Evolutionary conservation across 2,329 filamentous ascomycete species (phyloP), one percentile per base, ranked within the genome.

Genomic region (Alternaria burnsii): DNA sequence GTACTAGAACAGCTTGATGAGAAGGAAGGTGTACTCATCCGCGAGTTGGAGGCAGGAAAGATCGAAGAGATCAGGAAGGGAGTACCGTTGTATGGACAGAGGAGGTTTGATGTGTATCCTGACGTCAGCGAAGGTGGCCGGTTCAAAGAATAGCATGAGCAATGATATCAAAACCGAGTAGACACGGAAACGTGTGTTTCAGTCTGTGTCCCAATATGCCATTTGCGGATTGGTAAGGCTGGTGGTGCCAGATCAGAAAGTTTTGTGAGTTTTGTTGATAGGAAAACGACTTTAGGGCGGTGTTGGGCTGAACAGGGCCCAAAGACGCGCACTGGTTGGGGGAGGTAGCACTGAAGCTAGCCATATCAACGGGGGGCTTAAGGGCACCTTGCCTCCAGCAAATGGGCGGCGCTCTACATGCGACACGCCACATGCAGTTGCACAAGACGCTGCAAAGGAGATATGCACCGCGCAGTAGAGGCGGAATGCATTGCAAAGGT

Each of bases 71-170:
- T 73, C 32, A 75, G 66, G 62, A 92, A 87, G 78, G 90, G 90
- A 6, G 97, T 99, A 68, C 95, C 95, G 3, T 83, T 98, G 54
- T 88, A 89, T 71, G 86, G 85, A 18, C 95, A 99, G 84, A 86
- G 95, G 72, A 85, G 95, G 68, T 99, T 97, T 76, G 95, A 99
- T 79, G 91, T 99, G 20, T 99, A 99, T 78, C 91, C 93, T 0
- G 94, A 99, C 83, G 88, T 99, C 32, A 93, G 89, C 72, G 80
- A 86, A 71, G 89, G 87, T 1, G 81, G 84, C 58, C 77, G 70
- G 30, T 80, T 77, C 67, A 76, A 82, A 41, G 79, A 82, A 58
- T 71, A 68, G 52, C n/a, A n/a, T 48, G 26, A 30, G 30, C 20
- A 36, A 36, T 7, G 8, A 50, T 24, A 50, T 26, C 5, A 12